These are phyloP conservation scores for Macadamia integrifolia DNA, from an alignment of 164 flowering plant genomes.

Conservation along the genomic window DNA sequence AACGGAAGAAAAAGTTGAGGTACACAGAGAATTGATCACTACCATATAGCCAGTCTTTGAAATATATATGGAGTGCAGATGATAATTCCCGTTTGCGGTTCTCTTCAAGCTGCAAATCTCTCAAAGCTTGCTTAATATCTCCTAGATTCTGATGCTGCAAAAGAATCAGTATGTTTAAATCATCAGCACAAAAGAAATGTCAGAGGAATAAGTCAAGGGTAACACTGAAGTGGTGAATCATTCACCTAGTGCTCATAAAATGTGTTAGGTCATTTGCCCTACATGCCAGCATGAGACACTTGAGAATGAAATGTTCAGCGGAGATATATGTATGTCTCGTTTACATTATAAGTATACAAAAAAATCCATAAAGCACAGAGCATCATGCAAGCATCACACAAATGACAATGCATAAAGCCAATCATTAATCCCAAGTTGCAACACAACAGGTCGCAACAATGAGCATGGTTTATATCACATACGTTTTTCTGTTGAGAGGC, in stretches of 20 bases:
- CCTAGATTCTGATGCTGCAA: slow-evolving; percentile 48
- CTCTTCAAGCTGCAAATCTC: slow-evolving; percentile 62
- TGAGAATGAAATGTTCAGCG: background rate
- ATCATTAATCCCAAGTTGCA: background rate
- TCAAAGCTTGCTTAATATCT: slow-evolving; percentile 53
- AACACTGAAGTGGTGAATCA: background rate
- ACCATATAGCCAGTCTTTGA: slow-evolving; percentile 84
- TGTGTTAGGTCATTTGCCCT: background rate
- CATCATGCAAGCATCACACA: background rate
- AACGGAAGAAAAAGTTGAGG: background rate
- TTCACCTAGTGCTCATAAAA: background rate
- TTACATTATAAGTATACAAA: background rate
- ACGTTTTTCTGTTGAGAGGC: slow-evolving; percentile 59
- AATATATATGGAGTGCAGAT: slow-evolving; percentile 53
- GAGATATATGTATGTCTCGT: background rate
- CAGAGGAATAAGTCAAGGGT: background rate
- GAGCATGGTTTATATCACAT: slow-evolving; percentile 14
- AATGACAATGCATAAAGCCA: background rate
- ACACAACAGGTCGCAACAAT: background rate
- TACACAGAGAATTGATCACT: slow-evolving; percentile 11
- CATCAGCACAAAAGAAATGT: background rate
- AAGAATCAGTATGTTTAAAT: background rate
- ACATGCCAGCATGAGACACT: background rate
- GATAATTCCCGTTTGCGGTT: slow-evolving; percentile 58
- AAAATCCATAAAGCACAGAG: background rate